Evolutionary conservation across 805 yeast genomes (phyloP), one percentile per base, ranked within the genome.

Genomic region (Lipomyces mesembrius): DNA sequence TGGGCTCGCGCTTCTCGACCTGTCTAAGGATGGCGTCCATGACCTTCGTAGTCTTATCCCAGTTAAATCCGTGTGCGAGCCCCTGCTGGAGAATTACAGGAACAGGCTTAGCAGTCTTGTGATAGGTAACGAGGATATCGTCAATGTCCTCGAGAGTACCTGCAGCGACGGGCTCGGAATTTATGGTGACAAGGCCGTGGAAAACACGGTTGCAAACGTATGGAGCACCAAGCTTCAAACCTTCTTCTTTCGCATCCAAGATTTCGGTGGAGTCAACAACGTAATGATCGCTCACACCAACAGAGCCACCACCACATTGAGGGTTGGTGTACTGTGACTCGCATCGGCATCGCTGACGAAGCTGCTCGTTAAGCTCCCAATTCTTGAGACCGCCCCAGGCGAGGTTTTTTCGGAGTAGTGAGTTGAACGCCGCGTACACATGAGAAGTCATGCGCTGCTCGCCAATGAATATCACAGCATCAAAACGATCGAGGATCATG

Each of bases 401-500:
- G 29, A 68, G 46, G 51, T 68, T 68, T 57, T 68, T 68, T 29
- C 71, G 67, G 14, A 68, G 70, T 14, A 68, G 60, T n/a, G 71
- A 60, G 56, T 68, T 68, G 60, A 65, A 68, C 27, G 71, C 71
- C 25, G 65, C 70, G 55, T 68, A 68, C 51, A 68, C 43, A 60
- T 68, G 65, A 17, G 66, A 37, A 20, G 71, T 67, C 65, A 67
- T 60, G 52, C 70, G 70, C 29, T 66, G 60, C 51, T 68, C 71
- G 57, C 71, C 71, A 46, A 68, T 22, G 43, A 68, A 68, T 20
- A 68, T 14, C 27, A 68, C 57, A 17, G 71, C 71, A 52, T 68
- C 71, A 56, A 68, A 68, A 2, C 71, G 67, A 58, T 68, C 71
- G 14, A 68, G 63, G 54, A 68, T 68, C 71, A 68, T 66, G 63